A percentile compares a stretch with the other conserved stretches of the same genome.
Evolutionary conservation across 257 asterid species (phyloP).

Genomic region (Rehmannia glutinosa): DNA sequence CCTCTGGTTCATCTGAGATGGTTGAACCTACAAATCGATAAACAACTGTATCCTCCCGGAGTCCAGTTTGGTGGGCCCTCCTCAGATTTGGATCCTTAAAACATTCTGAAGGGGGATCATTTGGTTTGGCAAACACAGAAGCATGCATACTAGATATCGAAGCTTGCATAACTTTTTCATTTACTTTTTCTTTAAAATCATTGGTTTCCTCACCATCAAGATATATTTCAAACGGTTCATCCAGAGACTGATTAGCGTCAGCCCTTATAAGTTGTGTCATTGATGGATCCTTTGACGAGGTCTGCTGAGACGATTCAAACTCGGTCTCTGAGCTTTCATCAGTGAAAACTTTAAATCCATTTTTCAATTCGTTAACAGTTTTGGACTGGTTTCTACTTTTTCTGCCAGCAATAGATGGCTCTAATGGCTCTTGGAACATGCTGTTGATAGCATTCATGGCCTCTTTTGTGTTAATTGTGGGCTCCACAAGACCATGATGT

Average conservation of each 20-base stretch:
- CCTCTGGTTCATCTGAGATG: slow-evolving; percentile 68
- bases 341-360: slow-evolving; percentile 33
- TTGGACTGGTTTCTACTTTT: slow-evolving; percentile 33
- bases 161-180: slow-evolving; percentile 20
- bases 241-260: slow-evolving; percentile 35
- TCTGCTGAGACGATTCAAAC: too few species aligned
- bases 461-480: slow-evolving; percentile 80
- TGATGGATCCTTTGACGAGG: slow-evolving; percentile 21
- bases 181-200: slow-evolving; percentile 27
- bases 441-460: slow-evolving; percentile 77
- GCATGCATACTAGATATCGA: slow-evolving; percentile 26
- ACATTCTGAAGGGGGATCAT: slow-evolving; percentile 38
- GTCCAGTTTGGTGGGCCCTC: slow-evolving; percentile 39
- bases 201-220: slow-evolving; percentile 58
- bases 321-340: slow-evolving; percentile 47
- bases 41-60: slow-evolving; percentile 77
- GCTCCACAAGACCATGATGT: slow-evolving; percentile 94
- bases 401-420: slow-evolving; percentile 48
- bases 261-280: too few species aligned
- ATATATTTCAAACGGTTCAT: slow-evolving; percentile 58
- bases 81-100: slow-evolving; percentile 29
- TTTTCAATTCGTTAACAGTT: slow-evolving; percentile 27
- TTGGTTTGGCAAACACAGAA: slow-evolving; percentile 45
- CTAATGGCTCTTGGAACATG: slow-evolving; percentile 85
- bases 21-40: slow-evolving; percentile 87